phyloP scores from a whole-genome alignment of 331 rosid genomes.

The Malus hybrid region DNA sequence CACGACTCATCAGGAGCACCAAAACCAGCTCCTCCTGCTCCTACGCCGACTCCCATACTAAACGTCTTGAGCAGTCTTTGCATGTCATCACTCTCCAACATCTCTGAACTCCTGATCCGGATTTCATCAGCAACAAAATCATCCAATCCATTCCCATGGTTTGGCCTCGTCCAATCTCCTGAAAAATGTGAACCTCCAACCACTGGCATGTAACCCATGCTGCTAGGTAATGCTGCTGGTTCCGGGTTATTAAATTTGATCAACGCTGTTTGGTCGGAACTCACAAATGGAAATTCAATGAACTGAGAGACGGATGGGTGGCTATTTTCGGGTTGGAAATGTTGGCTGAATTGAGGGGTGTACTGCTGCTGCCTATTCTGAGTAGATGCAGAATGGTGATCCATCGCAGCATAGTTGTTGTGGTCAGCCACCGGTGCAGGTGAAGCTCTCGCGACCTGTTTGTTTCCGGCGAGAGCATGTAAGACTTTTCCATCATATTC shows the following conservation, averaged over 20 bases:
- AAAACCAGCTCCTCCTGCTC: conserved; percentile 26
- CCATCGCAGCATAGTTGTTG: conserved; percentile 21
- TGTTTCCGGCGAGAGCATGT: conserved; percentile 22
- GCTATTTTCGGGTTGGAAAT: conserved; percentile 27
- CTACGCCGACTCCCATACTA: conserved; percentile 34
- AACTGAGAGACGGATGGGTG: conserved; percentile 25
- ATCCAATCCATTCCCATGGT: conserved; percentile 54
- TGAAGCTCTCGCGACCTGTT: conserved; percentile 26
- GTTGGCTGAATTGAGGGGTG: conserved; percentile 31
- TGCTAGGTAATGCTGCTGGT: conserved; percentile 27
- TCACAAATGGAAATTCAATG: conserved; percentile 38
- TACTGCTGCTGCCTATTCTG: conserved; percentile 40
- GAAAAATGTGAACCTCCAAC: conserved; percentile 35
- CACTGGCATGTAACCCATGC: conserved; percentile 29
- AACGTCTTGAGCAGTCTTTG: conserved; percentile 62
- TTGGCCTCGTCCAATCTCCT: conserved; percentile 58
- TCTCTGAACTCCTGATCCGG: conserved; percentile 61
- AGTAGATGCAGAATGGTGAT: conserved; percentile 27
- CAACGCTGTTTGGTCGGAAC: conserved; percentile 30
- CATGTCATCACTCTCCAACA: conserved; percentile 79
- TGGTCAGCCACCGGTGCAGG: conserved; percentile 28
- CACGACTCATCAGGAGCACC: conserved; percentile 42
- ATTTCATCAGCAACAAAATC: conserved; percentile 61
- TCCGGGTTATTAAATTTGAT: conserved; percentile 34
- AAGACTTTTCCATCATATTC: conserved; percentile 52